A percentile compares a stretch with the other conserved stretches of the same genome.
Evolutionary conservation across 345 rosid species (phyloP).

Genomic region (Populus alba): DNA sequence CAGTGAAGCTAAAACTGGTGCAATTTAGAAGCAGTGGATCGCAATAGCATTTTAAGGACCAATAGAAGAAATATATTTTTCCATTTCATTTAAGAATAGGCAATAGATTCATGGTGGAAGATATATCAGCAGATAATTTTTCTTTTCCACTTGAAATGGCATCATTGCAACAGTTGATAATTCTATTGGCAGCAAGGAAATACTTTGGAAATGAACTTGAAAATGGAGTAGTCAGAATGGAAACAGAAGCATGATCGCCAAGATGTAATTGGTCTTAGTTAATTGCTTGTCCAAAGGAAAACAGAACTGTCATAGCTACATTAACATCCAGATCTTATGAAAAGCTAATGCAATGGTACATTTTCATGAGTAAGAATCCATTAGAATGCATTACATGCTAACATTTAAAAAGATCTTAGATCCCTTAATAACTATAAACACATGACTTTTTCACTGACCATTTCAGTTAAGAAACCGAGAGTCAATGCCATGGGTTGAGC

Average conservation of each 20-base stretch:
- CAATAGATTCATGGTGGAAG: neutral
- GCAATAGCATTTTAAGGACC: neutral
- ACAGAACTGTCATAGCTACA: neutral
- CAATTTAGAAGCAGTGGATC: neutral
- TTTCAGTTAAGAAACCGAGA: neutral
- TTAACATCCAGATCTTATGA: neutral
- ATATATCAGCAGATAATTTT: neutral
- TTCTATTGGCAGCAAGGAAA: neutral
- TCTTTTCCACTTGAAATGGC: neutral
- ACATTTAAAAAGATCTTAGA: neutral
- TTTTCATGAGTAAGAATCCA: neutral
- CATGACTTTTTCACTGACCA: neutral
- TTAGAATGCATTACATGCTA: neutral
- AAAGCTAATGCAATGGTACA: neutral
- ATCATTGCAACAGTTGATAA: neutral
- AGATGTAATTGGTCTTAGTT: neutral
- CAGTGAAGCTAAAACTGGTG: neutral
- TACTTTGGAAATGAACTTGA: neutral
- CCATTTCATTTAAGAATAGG: neutral
- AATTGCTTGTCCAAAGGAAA: neutral
- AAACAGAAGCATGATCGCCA: neutral
- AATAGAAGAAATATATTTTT: neutral
- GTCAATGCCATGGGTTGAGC: neutral
- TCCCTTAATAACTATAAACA: neutral
- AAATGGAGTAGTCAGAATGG: neutral